Evolutionary conservation across 805 yeast species (phyloP).

Genomic region (Cyberlindnera misumaiensis): DNA sequence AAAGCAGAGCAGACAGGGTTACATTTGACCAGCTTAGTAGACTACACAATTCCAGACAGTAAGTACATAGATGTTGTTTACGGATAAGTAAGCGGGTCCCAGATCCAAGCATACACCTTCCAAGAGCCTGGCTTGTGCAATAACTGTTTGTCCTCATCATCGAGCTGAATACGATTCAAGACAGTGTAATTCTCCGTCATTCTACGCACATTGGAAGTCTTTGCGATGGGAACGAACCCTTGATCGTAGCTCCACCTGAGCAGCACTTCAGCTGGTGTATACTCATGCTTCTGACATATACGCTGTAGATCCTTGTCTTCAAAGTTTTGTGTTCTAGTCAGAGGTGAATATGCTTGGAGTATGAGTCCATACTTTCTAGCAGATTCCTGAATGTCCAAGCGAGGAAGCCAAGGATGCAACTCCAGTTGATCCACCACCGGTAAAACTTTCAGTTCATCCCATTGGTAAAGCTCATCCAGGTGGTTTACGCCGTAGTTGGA

Average conservation of each 20-base stretch:
- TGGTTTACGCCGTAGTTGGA: conserved; percentile 66
- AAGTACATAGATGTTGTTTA: no score
- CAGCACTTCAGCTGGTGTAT: conserved; percentile 14
- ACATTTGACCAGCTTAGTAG: no score
- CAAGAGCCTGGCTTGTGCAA: conserved; percentile 16
- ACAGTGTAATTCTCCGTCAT: conserved; percentile 13
- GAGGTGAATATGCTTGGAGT: conserved; percentile 20
- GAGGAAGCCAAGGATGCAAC: conserved; percentile 22
- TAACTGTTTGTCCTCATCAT: conserved; percentile 16
- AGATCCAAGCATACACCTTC: conserved; percentile 14
- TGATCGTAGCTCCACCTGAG: conserved; percentile 20
- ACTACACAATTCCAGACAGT: no score
- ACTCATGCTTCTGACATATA: conserved; percentile 18
- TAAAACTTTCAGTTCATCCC: conserved; percentile 46
- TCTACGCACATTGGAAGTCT: conserved; percentile 16
- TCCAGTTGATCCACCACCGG: conserved; percentile 72
- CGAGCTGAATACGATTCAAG: conserved; percentile 16
- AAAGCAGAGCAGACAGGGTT: neutral
- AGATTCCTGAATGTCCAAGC: conserved; percentile 18
- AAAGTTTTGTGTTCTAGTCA: conserved; percentile 18
- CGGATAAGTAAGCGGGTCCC: no score
- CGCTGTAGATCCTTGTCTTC: conserved; percentile 17
- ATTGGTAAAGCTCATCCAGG: conserved; percentile 52
- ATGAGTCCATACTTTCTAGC: conserved; percentile 16
- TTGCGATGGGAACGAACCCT: conserved; percentile 18